Evolutionary conservation across 495 filamentous ascomycete species (phyloP).

Genomic region (Hyaloscypha finlandica): DNA sequence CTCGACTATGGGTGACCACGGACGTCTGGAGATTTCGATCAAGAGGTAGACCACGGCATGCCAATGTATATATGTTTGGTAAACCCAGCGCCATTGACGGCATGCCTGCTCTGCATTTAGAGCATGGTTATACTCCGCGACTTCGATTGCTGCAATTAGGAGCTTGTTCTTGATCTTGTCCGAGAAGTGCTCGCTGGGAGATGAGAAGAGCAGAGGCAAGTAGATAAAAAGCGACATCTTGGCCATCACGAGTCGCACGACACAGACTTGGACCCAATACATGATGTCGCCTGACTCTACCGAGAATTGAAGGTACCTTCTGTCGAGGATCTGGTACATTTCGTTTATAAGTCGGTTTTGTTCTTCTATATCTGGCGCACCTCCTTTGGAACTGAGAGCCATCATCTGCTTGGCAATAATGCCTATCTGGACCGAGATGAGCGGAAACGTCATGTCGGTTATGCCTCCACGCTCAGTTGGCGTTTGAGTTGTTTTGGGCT

Average conservation of each 20-base stretch:
- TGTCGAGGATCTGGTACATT: slow-evolving; percentile 44
- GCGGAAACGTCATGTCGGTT: slow-evolving; percentile 74
- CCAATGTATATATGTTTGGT: slow-evolving; percentile 62
- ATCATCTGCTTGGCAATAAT: slow-evolving; percentile 50
- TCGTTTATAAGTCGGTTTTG: slow-evolving; percentile 46
- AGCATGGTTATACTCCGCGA: slow-evolving; percentile 57
- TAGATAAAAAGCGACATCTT: slow-evolving; percentile 51
- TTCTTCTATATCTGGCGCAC: slow-evolving; percentile 41
- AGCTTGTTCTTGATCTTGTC: slow-evolving; percentile 43
- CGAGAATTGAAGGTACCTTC: slow-evolving; percentile 45
- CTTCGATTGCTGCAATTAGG: slow-evolving; percentile 48
- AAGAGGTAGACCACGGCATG: slow-evolving; percentile 58
- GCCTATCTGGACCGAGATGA: slow-evolving; percentile 46
- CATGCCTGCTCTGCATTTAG: slow-evolving; percentile 49
- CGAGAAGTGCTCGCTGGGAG: slow-evolving; percentile 35
- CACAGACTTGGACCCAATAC: slow-evolving; percentile 46
- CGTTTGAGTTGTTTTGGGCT: slow-evolving; percentile 65
- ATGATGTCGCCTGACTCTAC: slow-evolving; percentile 37
- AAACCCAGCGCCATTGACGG: slow-evolving; percentile 61
- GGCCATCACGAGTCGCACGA: slow-evolving; percentile 43
- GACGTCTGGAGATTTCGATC: slow-evolving; percentile 51
- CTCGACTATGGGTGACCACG: slow-evolving; percentile 52
- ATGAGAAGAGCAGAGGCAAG: slow-evolving; percentile 44
- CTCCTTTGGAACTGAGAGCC: slow-evolving; percentile 28
- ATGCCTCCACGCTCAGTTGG: slow-evolving; percentile 58